A percentile compares a stretch with the other conserved stretches of the same genome.
Evolutionary conservation across 2,329 filamentous ascomycete genomes (phyloP).

Genomic region (Apiospora kogelbergensis): DNA sequence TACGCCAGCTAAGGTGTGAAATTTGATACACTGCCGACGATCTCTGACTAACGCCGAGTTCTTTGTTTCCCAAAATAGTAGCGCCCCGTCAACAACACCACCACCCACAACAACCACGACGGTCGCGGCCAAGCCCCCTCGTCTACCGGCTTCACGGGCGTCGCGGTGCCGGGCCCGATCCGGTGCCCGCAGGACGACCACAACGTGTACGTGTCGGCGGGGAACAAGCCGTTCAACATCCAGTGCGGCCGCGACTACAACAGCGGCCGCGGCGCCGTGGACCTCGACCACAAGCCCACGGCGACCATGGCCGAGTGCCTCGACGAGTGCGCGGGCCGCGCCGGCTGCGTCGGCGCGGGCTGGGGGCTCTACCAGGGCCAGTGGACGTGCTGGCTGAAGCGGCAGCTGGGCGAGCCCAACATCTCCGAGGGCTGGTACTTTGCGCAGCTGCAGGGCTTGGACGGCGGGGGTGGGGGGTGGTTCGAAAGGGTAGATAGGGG

Average conservation of each 20-base stretch:
- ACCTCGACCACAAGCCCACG: conserved; percentile 16
- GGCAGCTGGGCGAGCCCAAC: conserved; percentile 21
- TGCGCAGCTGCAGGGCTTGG: conserved; percentile 20
- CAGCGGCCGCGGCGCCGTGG: conserved; percentile 16
- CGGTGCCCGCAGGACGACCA: conserved; percentile 21
- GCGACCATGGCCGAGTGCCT: conserved; percentile 21
- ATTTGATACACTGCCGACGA: too few species aligned
- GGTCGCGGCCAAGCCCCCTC: too few species aligned
- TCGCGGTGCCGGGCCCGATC: conserved; percentile 14
- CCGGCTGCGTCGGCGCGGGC: conserved; percentile 21
- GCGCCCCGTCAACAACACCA: not conserved
- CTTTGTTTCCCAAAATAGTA: not conserved
- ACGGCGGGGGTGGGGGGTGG: not conserved
- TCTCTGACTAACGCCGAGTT: not conserved
- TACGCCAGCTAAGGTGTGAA: not conserved
- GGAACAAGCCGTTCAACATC: conserved; percentile 21
- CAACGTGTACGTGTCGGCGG: conserved; percentile 19
- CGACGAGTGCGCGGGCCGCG: conserved; percentile 16
- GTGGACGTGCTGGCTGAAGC: conserved; percentile 22
- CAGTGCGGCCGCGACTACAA: conserved; percentile 25
- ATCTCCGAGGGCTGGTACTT: conserved; percentile 19
- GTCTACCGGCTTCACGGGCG: conserved; percentile 20
- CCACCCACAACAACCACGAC: conserved; percentile 8
- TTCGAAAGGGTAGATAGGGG: not conserved
- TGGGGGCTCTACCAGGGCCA: conserved; percentile 18